Conservation (phyloP, 2,329 filamentous ascomycete genomes). For the Bipolaris bicolor region DNA sequence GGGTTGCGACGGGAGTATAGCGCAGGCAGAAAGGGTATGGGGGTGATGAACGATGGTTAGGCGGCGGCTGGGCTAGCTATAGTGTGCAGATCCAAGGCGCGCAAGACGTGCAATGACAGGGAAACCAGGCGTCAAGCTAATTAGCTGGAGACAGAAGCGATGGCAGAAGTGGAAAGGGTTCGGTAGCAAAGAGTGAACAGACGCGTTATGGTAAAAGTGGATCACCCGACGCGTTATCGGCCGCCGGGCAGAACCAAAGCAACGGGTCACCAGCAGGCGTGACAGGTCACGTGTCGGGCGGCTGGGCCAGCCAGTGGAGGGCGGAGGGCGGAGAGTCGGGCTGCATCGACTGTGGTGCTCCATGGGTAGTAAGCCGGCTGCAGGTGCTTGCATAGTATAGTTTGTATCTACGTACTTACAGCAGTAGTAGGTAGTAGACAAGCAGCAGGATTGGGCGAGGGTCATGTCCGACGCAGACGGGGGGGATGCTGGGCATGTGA, state of each 20-base stretch:
- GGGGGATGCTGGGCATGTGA: no score
- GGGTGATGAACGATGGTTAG: neutral
- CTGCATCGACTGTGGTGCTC: neutral
- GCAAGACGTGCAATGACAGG: neutral
- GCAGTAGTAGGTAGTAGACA: no score
- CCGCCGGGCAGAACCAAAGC: conserved; percentile 1
- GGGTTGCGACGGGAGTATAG: neutral
- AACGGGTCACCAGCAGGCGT: neutral
- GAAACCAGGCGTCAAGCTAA: neutral
- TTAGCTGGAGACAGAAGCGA: neutral
- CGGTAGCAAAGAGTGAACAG: neutral
- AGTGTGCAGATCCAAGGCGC: neutral
- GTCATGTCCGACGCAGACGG: no score
- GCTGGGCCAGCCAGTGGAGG: neutral
- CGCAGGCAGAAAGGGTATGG: neutral
- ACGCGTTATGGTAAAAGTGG: conserved; percentile 11
- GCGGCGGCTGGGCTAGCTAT: neutral
- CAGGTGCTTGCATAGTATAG: neutral
- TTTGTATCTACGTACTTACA: neutral
- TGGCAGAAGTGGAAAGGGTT: neutral
- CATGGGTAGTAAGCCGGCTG: neutral
- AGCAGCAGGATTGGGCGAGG: no score
- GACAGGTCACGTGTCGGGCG: neutral
- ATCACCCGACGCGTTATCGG: conserved; percentile 10
- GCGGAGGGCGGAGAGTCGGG: neutral